phyloP scores from a whole-genome alignment of 2,329 filamentous ascomycete species.

The Fusarium paranaense region DNA sequence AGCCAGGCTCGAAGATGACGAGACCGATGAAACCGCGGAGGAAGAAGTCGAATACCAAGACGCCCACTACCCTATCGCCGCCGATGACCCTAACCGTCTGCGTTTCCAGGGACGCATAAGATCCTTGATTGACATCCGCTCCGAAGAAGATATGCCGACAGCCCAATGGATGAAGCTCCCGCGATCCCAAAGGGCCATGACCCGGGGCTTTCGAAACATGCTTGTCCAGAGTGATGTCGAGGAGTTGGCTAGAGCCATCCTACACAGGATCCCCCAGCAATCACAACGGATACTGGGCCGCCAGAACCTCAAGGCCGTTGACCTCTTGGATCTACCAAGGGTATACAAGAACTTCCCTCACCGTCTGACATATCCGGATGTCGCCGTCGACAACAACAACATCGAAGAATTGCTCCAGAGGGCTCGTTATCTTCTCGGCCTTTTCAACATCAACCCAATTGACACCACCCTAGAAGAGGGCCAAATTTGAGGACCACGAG shows the following conservation, averaged over 20 bases:
- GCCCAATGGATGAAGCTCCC: neutral
- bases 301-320: neutral
- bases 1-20: neutral
- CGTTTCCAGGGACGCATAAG: neutral
- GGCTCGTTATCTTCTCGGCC: neutral
- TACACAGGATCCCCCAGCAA: neutral
- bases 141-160: neutral
- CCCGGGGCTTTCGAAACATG: neutral
- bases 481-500: neutral
- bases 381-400: neutral
- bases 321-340: neutral
- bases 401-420: neutral
- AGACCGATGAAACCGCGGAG: neutral
- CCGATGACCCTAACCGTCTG: neutral
- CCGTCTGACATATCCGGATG: neutral
- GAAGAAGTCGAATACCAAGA: neutral
- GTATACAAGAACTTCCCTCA: neutral
- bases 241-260: neutral
- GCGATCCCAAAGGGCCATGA: neutral
- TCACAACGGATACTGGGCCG: neutral
- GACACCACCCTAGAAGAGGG: no score
- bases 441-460: neutral
- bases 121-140: neutral
- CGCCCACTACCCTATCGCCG: neutral
- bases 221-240: neutral